Evolutionary conservation across 371 early-diverging fungal genomes (phyloP), one percentile per base, ranked within the genome.

Genomic region (Circinella umbellata): DNA sequence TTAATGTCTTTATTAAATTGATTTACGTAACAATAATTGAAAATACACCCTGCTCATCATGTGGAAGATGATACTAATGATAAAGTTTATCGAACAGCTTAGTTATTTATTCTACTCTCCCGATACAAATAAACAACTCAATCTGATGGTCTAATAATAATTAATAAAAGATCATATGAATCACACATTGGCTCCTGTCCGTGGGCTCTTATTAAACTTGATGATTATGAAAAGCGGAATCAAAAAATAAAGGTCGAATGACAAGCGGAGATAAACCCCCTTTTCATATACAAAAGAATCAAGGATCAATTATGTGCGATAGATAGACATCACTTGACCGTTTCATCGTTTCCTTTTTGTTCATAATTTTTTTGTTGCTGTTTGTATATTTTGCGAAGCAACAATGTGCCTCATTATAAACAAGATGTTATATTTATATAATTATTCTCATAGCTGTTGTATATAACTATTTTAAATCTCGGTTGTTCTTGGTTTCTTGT

Each of bases 271-370:
- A 57, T 57, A 27, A 15, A 54, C n/a, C 8, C 57, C 57, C 57
- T 17, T 27, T 34, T 57, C 20, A 34, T 7, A 57, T 34, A 57
- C 27, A 57, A 57, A 57, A 57, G 27, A 57, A 57, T 34, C 57
- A 27, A n/a, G 27, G 27, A 27, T 27, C 2, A 27, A 27, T 27
- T 27, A 27, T 27, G 27, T 27, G 27, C 2, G 27, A 27, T 27
- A 27, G 27, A 27, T 27, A 18, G 11, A n/a, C 54, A 57, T 61
- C 61, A 68, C 60, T 68, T 61, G 68, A 61, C 61, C 49, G 68
- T 46, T 63, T 47, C 57, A 57, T 57, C 18, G 27, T 27, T 6
- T 51, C 51, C 7, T 57, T 57, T 7, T 34, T 34, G 2, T 27
- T 27, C 27, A 27, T 27, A 27, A 27, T 27, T 27, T 27, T 27